A percentile compares a stretch with the other conserved stretches of the same genome.
These are phyloP conservation scores for Acanthamoeba triangularis DNA, from an alignment of 208 protist genomes.

Conservation along the genomic window DNA sequence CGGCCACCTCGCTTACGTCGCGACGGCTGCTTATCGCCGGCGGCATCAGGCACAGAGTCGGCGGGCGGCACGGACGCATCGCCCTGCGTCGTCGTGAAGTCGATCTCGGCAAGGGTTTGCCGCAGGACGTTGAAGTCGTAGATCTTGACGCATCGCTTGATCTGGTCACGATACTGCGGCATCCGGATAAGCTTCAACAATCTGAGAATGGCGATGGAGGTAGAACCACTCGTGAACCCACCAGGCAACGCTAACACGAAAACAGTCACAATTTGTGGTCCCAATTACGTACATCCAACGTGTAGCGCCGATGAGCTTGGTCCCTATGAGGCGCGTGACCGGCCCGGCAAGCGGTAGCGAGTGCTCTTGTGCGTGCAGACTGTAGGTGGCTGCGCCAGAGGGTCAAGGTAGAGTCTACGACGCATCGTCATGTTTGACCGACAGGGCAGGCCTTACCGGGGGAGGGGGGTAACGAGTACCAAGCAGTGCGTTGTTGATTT, in stretches of 20 bases:
- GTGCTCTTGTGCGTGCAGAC: not conserved
- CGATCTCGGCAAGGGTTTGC: not conserved
- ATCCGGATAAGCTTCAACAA: constrained; percentile 18
- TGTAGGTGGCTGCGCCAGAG: not conserved
- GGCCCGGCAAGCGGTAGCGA: not conserved
- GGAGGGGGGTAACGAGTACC: not conserved
- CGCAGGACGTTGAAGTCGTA: not conserved
- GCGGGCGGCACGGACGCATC: too few species aligned
- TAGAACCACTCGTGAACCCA: too few species aligned
- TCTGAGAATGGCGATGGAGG: not conserved
- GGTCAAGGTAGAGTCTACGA: too few species aligned
- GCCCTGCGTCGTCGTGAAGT: constrained; percentile 3
- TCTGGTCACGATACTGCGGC: not conserved
- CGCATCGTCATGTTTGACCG: not conserved
- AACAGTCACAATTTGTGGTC: too few species aligned
- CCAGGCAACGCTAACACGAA: too few species aligned
- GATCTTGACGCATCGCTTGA: constrained; percentile 42
- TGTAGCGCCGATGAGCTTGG: constrained; percentile 5
- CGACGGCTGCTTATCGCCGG: not conserved
- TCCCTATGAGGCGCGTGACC: not conserved
- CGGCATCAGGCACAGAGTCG: not conserved
- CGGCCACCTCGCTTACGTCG: not conserved
- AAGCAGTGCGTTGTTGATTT: constrained; percentile 16
- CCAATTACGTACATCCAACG: not conserved
- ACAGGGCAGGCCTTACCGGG: too few species aligned